Conservation (phyloP, 2,329 filamentous ascomycete species). For the Cordyceps cateniannulata region DNA sequence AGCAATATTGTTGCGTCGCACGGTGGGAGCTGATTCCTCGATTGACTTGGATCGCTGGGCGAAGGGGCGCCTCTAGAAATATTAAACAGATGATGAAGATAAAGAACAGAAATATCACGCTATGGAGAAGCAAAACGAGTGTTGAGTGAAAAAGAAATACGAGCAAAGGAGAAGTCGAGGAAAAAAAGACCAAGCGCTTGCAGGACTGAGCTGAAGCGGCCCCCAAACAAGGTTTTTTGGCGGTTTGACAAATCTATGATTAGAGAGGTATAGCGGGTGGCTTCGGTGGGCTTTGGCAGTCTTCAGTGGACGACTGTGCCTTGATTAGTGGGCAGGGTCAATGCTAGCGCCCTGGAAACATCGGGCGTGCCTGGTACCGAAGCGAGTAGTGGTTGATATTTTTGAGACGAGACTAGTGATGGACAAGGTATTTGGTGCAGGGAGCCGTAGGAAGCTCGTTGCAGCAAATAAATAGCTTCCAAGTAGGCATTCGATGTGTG, state of each 20-base stretch:
- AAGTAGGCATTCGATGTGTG: too few relatives aligned
- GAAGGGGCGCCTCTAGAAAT: background rate
- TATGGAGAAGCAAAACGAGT: background rate
- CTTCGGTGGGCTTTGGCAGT: background rate
- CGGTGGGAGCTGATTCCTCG: background rate
- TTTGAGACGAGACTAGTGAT: background rate
- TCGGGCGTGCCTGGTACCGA: background rate
- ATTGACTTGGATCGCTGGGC: background rate
- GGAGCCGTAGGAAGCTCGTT: too few relatives aligned
- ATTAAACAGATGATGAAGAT: too few relatives aligned
- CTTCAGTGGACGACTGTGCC: background rate
- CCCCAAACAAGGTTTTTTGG: background rate
- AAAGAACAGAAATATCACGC: background rate
- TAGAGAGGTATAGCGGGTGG: background rate
- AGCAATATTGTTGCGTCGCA: background rate
- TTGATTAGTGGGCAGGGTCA: background rate
- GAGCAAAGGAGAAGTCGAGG: background rate
- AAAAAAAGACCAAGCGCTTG: background rate
- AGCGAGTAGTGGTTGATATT: background rate
- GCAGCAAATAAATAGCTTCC: too few relatives aligned
- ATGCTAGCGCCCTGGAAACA: background rate
- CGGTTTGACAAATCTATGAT: conserved; percentile 1
- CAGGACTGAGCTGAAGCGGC: background rate
- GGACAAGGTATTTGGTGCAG: too few relatives aligned
- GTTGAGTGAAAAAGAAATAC: background rate